A percentile compares a stretch with the other conserved stretches of the same genome.
Evolutionary conservation across 2,329 filamentous ascomycete species (phyloP).

Genomic region (Fonsecaea multimorphosa): DNA sequence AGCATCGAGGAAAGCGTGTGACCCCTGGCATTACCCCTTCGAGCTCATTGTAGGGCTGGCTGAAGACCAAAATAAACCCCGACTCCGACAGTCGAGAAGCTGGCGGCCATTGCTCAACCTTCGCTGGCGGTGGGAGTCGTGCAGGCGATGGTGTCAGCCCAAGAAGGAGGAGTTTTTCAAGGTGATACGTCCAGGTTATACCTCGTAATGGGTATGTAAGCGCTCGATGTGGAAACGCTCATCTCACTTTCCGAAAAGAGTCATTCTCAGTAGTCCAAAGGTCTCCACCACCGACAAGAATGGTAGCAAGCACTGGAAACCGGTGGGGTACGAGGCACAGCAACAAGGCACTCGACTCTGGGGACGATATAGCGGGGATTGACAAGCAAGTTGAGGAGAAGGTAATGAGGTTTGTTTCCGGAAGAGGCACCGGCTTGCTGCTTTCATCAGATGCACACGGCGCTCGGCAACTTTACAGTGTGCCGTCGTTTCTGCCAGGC

Average conservation of each 20-base stretch:
- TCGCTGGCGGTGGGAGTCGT: conserved; percentile 33
- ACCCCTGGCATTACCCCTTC: neutral
- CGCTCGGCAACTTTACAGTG: conserved; percentile 61
- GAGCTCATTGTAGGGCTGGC: neutral
- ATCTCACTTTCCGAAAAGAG: neutral
- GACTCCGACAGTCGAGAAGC: conserved; percentile 2
- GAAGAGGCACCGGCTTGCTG: conserved; percentile 47
- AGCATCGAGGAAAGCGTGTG: neutral
- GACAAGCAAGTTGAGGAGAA: conserved; percentile 36
- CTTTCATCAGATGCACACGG: conserved; percentile 52
- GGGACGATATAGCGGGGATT: conserved; percentile 43
- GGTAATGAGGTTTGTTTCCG: conserved; percentile 25
- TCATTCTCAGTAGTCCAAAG: neutral
- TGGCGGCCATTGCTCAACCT: conserved; percentile 19
- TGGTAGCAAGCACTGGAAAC: conserved; percentile 53
- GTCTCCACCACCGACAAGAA: neutral
- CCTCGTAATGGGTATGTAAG: conserved; percentile 47
- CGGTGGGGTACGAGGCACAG: conserved; percentile 3
- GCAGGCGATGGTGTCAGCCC: conserved; percentile 52
- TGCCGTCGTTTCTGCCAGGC: conserved; percentile 58
- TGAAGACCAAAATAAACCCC: neutral
- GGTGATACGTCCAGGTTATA: conserved; percentile 50
- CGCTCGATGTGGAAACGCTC: neutral
- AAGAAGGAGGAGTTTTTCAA: conserved; percentile 48
- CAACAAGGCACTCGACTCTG: conserved; percentile 7